These are phyloP conservation scores for Porcisia deanei DNA, from an alignment of 208 protist genomes.

Conservation along the genomic window DNA sequence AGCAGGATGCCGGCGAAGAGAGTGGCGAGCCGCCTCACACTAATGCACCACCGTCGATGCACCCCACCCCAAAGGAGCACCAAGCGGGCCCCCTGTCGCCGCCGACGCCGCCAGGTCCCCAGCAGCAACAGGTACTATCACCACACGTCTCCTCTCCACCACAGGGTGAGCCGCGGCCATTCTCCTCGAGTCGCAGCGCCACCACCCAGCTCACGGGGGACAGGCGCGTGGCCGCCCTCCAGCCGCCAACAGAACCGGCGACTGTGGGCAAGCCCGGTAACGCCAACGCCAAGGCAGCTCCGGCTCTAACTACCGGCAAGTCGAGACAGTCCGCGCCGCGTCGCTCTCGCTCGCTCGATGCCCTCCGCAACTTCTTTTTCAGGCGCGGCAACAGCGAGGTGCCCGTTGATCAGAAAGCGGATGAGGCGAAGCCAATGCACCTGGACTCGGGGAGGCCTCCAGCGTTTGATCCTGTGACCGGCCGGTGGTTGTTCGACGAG, in stretches of 20 bases:
- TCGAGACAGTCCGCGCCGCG: slow-evolving; percentile 17
- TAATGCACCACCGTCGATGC: neutral
- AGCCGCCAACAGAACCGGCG: slow-evolving; percentile 5
- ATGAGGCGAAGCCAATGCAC: slow-evolving; percentile 89
- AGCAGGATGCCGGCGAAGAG: neutral
- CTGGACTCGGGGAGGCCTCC: slow-evolving; percentile 81
- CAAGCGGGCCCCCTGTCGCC: neutral
- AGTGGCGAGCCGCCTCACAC: no score
- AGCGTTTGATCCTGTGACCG: slow-evolving; percentile 70
- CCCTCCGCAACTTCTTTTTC: slow-evolving; percentile 51
- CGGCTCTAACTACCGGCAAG: neutral
- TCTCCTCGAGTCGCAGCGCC: neutral
- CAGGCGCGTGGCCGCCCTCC: slow-evolving; percentile 13
- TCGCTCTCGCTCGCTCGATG: slow-evolving; percentile 68
- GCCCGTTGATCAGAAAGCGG: slow-evolving; percentile 34
- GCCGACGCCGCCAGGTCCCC: neutral
- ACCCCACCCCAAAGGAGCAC: neutral
- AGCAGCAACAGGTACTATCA: slow-evolving; percentile 1
- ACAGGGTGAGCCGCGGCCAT: slow-evolving; percentile 1
- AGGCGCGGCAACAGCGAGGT: slow-evolving; percentile 39
- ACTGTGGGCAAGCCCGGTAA: neutral
- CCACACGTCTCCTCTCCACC: neutral
- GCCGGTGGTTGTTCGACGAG: slow-evolving; percentile 80
- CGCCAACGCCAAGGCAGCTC: slow-evolving; percentile 6
- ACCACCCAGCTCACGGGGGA: neutral